These are phyloP conservation scores for Ilyonectria mors-panacis DNA, from an alignment of 2,329 filamentous ascomycete species.

Conservation along the genomic window DNA sequence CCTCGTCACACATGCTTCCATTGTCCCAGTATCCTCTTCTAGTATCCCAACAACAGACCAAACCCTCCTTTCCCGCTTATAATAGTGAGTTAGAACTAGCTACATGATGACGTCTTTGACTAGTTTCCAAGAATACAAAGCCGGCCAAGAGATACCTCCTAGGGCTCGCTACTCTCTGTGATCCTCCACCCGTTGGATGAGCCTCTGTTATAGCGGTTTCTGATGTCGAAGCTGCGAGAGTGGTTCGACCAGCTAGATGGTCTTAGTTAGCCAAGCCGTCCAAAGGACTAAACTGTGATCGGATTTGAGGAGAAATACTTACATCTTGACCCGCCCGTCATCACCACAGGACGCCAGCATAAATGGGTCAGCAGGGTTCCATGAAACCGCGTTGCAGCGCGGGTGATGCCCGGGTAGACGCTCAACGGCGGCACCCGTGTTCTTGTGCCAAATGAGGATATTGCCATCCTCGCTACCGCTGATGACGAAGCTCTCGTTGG, in stretches of 20 bases:
- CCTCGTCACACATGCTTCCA: constrained; percentile 7
- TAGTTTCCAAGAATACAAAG: constrained; percentile 25
- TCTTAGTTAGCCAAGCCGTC: neutral
- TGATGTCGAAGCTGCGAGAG: constrained; percentile 39
- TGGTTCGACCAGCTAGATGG: constrained; percentile 49
- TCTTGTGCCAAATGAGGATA: constrained; percentile 93
- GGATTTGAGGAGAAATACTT: constrained; percentile 55
- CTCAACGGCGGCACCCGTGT: constrained; percentile 82
- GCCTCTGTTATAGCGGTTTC: constrained; percentile 37
- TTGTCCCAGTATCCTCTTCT: constrained; percentile 22
- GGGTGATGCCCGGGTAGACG: constrained; percentile 81
- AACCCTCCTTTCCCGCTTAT: constrained; percentile 12
- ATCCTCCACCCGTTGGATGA: constrained; percentile 43
- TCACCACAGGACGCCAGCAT: constrained; percentile 95
- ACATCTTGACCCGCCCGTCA: constrained; percentile 89
- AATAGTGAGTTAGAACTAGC: constrained; percentile 6
- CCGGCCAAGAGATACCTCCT: constrained; percentile 9
- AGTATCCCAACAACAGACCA: constrained; percentile 21
- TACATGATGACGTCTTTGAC: constrained; percentile 3
- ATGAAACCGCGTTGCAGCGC: constrained; percentile 89
- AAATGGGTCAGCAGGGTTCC: constrained; percentile 86
- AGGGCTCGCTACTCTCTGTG: constrained; percentile 32
- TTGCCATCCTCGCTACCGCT: constrained; percentile 88
- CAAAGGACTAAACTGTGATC: too few species aligned
- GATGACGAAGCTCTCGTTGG: constrained; percentile 90